These are phyloP conservation scores for Strigomonas oncopelti DNA, from an alignment of 208 protist species.

Conservation along the genomic window DNA sequence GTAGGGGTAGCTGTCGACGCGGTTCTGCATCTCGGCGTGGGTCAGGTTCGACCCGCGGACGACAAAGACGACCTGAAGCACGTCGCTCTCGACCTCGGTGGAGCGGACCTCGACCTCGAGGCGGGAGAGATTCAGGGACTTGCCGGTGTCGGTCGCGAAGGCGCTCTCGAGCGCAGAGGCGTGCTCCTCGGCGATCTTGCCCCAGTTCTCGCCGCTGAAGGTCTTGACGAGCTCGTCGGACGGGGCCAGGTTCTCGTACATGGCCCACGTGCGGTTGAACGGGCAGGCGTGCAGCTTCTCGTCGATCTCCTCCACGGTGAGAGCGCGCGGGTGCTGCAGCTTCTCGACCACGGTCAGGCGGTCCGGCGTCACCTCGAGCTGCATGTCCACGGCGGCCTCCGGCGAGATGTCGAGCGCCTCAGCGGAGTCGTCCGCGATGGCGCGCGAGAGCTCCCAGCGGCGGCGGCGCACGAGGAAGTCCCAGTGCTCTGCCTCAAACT, in stretches of 20 bases:
- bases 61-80: slow-evolving; percentile 17
- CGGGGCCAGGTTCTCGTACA: slow-evolving; percentile 35
- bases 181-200: slow-evolving; percentile 2
- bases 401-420: slow-evolving; percentile 25
- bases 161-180: not conserved
- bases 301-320: slow-evolving; percentile 30
- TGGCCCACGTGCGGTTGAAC: slow-evolving; percentile 39
- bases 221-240: slow-evolving; percentile 12
- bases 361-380: slow-evolving; percentile 16
- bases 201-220: not conserved
- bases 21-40: slow-evolving; percentile 5
- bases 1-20: slow-evolving; percentile 23
- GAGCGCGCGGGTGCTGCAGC: slow-evolving; percentile 25
- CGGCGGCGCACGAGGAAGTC: slow-evolving; percentile 41
- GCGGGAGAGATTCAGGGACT: slow-evolving; percentile 5
- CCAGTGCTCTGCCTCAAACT: slow-evolving; percentile 40
- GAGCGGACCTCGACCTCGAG: slow-evolving; percentile 11
- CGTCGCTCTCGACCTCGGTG: slow-evolving; percentile 10
- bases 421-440: slow-evolving; percentile 35
- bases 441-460: slow-evolving; percentile 34
- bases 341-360: slow-evolving; percentile 19
- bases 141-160: slow-evolving; percentile 2
- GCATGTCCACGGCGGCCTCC: slow-evolving; percentile 21
- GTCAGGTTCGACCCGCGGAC: slow-evolving; percentile 17
- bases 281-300: slow-evolving; percentile 27